Conservation (phyloP, 495 filamentous ascomycete genomes). For the Penicillium angulare region DNA sequence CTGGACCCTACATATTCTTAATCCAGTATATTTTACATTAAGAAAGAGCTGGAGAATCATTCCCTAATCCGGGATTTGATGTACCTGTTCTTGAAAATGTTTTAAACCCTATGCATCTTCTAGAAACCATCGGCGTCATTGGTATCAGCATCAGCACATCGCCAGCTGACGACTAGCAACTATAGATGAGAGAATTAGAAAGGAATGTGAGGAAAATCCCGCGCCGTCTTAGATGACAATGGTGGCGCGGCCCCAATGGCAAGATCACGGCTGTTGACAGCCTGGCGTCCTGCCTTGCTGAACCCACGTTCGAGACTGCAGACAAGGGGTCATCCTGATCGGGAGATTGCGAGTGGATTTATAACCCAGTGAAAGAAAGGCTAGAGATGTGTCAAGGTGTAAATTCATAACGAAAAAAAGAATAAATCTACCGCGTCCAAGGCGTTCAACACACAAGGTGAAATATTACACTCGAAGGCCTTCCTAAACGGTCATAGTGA, state of each 20-base stretch:
- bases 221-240: conserved; percentile 1
- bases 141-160: background rate
- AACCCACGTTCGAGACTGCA: conserved; percentile 24
- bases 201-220: conserved; percentile 12
- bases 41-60: background rate
- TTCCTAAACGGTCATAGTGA: background rate
- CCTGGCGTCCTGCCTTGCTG: conserved; percentile 20
- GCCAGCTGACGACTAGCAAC: background rate
- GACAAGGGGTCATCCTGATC: conserved; percentile 9
- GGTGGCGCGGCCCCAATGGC: conserved; percentile 5
- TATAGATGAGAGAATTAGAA: background rate
- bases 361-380: background rate
- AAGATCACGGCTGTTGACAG: conserved; percentile 9
- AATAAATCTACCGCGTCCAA: background rate
- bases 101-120: conserved; percentile 3
- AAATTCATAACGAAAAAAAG: background rate
- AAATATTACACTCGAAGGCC: no score
- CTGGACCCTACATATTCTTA: conserved; percentile 10
- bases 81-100: conserved; percentile 6
- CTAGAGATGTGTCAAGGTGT: background rate
- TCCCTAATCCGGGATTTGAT: background rate
- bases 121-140: conserved; percentile 7
- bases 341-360: conserved; percentile 14
- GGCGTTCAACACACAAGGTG: no score
- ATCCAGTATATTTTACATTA: no score